Evolutionary conservation across 345 rosid species (phyloP).

Genomic region (Bruguiera sexangula): DNA sequence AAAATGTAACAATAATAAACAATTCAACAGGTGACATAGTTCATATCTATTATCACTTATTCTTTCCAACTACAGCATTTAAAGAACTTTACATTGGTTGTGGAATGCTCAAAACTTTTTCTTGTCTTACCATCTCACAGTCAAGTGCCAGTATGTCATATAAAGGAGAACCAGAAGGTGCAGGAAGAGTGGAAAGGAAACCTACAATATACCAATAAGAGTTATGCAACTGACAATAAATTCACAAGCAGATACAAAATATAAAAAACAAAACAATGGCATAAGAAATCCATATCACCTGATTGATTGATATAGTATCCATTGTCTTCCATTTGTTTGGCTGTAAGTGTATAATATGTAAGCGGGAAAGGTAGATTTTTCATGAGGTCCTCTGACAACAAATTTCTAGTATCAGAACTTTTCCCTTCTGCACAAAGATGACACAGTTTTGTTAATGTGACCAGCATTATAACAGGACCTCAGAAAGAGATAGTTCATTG

Average conservation of each 20-base stretch:
- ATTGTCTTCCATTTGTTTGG: slow-evolving; percentile 73
- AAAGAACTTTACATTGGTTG: not conserved
- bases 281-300: slow-evolving; percentile 37
- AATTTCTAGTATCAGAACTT: slow-evolving; percentile 19
- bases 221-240: slow-evolving; percentile 11
- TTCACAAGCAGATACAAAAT: not conserved
- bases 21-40: not conserved
- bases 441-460: not conserved
- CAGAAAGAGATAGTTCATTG: too few species aligned
- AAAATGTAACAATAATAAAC: not conserved
- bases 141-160: slow-evolving; percentile 78
- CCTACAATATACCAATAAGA: slow-evolving; percentile 36
- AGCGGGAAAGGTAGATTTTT: slow-evolving; percentile 81
- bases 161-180: slow-evolving; percentile 53
- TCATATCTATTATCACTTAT: not conserved
- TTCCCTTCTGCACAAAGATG: slow-evolving; percentile 37
- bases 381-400: slow-evolving; percentile 33
- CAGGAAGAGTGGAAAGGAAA: slow-evolving; percentile 65
- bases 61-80: not conserved
- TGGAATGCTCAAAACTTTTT: not conserved
- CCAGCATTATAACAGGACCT: not conserved
- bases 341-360: slow-evolving; percentile 65
- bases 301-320: slow-evolving; percentile 57
- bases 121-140: slow-evolving; percentile 79
- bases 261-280: not conserved